Conservation (phyloP, 1,284 basidiomycete species). For the Tylopilus sp. region DNA sequence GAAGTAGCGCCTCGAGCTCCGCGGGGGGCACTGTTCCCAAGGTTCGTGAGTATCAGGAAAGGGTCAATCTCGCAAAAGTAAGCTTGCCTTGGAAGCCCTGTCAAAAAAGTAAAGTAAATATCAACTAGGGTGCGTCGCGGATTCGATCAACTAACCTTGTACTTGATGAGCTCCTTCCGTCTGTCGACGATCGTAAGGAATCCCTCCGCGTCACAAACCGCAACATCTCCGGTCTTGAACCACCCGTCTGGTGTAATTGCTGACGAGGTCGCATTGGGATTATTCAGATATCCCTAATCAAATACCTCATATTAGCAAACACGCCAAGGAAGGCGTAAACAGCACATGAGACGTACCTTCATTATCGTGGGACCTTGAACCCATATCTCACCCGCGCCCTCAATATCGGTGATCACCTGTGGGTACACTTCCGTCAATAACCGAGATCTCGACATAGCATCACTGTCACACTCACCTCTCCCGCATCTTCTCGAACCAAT, state of each 20-base stretch:
- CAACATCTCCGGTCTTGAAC: constrained; percentile 90
- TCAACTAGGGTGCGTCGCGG: not conserved
- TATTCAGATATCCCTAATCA: constrained; percentile 73
- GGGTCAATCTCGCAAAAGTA: constrained; percentile 31
- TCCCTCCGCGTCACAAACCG: constrained; percentile 70
- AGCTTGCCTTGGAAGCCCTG: constrained; percentile 70
- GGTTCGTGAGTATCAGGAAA: not conserved
- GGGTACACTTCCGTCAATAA: constrained; percentile 1
- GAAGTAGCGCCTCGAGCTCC: constrained; percentile 80
- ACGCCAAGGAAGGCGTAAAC: not conserved
- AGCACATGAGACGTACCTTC: constrained; percentile 62
- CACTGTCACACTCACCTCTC: constrained; percentile 44
- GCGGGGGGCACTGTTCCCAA: constrained; percentile 77
- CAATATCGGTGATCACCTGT: constrained; percentile 39
- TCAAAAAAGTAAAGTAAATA: not conserved
- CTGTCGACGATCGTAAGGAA: constrained; percentile 76
- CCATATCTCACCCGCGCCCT: constrained; percentile 80
- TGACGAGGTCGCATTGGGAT: constrained; percentile 71
- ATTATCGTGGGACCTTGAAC: constrained; percentile 82
- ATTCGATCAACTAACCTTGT: constrained; percentile 61
- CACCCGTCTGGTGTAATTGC: constrained; percentile 79
- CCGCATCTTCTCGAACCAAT: constrained; percentile 72
- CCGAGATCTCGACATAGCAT: not conserved
- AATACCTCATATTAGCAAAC: not conserved
- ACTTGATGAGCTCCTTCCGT: constrained; percentile 88